Evolutionary conservation across 805 yeast genomes (phyloP).

Genomic region (Ogataea zsoltii): DNA sequence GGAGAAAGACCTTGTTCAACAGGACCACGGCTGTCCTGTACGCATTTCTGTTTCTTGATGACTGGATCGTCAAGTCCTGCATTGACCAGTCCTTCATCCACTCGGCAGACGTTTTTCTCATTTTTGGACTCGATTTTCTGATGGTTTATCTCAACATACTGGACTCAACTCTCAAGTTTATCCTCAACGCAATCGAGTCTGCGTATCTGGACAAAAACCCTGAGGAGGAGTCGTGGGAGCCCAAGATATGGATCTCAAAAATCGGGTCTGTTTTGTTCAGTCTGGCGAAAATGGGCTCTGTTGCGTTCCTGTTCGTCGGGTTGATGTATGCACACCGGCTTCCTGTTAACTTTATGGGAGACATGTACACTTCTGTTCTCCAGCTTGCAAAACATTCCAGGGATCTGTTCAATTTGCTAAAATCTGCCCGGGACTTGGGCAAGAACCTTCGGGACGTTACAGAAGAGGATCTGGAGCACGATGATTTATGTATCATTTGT

Average conservation of each 20-base stretch:
- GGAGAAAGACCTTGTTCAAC: slow-evolving; percentile 25
- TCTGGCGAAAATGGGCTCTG: slow-evolving; percentile 45
- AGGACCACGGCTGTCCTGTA: slow-evolving; percentile 47
- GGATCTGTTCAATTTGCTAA: slow-evolving; percentile 41
- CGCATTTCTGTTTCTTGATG: slow-evolving; percentile 51
- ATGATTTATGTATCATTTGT: slow-evolving; percentile 82
- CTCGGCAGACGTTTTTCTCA: slow-evolving; percentile 55
- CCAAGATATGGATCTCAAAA: slow-evolving; percentile 59
- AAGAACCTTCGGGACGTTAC: slow-evolving; percentile 63
- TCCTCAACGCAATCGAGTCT: slow-evolving; percentile 59
- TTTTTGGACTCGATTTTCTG: slow-evolving; percentile 78
- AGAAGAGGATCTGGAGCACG: slow-evolving; percentile 56
- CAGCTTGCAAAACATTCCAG: slow-evolving; percentile 34
- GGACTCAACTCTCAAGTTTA: slow-evolving; percentile 45
- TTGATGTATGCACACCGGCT: slow-evolving; percentile 39
- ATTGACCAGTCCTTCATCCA: slow-evolving; percentile 56
- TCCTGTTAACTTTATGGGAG: slow-evolving; percentile 35
- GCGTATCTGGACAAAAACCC: slow-evolving; percentile 43
- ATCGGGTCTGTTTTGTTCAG: slow-evolving; percentile 55
- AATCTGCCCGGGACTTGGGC: slow-evolving; percentile 61
- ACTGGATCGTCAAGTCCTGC: slow-evolving; percentile 51
- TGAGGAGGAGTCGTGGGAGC: slow-evolving; percentile 73
- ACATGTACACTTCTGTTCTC: slow-evolving; percentile 30
- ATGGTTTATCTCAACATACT: slow-evolving; percentile 57
- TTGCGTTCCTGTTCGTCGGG: slow-evolving; percentile 46